Base-by-base conservation (phyloP, 1,139 yeast genomes). In the Candida tetrigidarum region DNA sequence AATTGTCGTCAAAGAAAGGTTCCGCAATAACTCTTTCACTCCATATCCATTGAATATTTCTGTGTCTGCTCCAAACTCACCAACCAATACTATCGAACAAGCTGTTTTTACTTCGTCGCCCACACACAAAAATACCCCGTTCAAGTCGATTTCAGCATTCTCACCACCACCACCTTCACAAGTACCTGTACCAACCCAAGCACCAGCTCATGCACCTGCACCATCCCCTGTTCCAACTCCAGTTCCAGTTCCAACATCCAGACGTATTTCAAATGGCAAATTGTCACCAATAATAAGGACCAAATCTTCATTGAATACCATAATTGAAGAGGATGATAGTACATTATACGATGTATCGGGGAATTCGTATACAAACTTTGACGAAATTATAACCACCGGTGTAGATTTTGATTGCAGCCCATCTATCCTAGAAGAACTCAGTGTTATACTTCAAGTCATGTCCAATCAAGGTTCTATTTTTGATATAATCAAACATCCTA, bases 401-500 rank as follows among this genome's bases (percentile, higher is more conserved):
- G 15, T 32, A 16, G 33, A 33, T 20, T 26, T 39, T 15, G 7
- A 16, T 15, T 16, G 12, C 1, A 30, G 18, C 18, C 30, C 26
- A n/a, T 28, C 42, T 9, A 23, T 41, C 10, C 28, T 34, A 22
- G 37, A 37, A 29, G 41, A 42, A 39, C 20, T 41, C 9, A 40
- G 42, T 16, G 27, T 19, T 7, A 30, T 45, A 3, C 16, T 46
- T 5, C 42, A 46, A 27, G 14, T 45, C 1, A 37, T 53, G 7
- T 40, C 30, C 19, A 39, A 40, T 9, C 49, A 49, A 34, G 33
- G 53, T 2, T 47, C 57, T 5, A 25, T 56, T 2, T 16, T 41
- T 28, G 57, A 56, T 23, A 26, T 55, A 9, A 18, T 54, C 2
- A 51, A 32, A 16, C 49, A 52, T 39, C 61, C 61, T 3, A 38